Evolutionary conservation across 2,329 filamentous ascomycete genomes (phyloP).

Genomic region (Pseudogymnoascus sp.): DNA sequence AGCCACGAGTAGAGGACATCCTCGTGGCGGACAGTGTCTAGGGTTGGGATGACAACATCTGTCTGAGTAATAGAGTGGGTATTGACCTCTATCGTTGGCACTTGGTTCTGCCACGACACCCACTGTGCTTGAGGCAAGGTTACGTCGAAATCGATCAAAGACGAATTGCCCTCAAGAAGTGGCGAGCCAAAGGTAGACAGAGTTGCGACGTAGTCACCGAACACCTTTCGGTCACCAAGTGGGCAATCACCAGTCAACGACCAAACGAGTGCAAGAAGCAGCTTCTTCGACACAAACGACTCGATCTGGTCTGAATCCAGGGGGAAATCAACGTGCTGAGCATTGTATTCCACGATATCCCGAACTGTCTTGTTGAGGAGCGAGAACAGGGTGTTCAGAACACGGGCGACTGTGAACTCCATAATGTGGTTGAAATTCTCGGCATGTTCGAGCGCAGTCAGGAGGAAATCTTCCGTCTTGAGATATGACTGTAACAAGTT

Average conservation of each 20-base stretch:
- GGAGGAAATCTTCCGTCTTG: conserved; percentile 71
- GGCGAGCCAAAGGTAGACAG: conserved; percentile 83
- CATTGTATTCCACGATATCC: conserved; percentile 91
- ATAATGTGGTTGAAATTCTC: conserved; percentile 87
- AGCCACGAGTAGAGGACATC: conserved; percentile 99
- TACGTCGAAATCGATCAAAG: conserved; percentile 94
- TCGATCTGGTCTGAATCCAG: conserved; percentile 86
- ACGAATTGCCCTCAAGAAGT: conserved; percentile 66
- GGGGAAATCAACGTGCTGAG: conserved; percentile 88
- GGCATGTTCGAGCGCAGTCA: conserved; percentile 68
- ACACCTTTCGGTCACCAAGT: conserved; percentile 74
- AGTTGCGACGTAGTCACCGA: conserved; percentile 75
- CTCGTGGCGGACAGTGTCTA: conserved; percentile 95
- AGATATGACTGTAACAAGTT: conserved; percentile 70
- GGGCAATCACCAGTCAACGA: conserved; percentile 93
- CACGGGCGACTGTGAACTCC: conserved; percentile 89
- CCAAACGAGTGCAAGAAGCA: conserved; percentile 89
- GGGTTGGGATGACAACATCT: conserved; percentile 93
- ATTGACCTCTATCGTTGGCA: conserved; percentile 91
- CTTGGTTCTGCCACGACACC: conserved; percentile 89
- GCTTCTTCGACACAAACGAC: conserved; percentile 83
- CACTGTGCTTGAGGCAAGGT: conserved; percentile 80
- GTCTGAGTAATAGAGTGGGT: conserved; percentile 97
- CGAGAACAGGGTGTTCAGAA: conserved; percentile 88
- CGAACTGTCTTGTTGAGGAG: conserved; percentile 89